phyloP scores from a whole-genome alignment of 768 basidiomycete species.

The Albatrellus ellisii region DNA sequence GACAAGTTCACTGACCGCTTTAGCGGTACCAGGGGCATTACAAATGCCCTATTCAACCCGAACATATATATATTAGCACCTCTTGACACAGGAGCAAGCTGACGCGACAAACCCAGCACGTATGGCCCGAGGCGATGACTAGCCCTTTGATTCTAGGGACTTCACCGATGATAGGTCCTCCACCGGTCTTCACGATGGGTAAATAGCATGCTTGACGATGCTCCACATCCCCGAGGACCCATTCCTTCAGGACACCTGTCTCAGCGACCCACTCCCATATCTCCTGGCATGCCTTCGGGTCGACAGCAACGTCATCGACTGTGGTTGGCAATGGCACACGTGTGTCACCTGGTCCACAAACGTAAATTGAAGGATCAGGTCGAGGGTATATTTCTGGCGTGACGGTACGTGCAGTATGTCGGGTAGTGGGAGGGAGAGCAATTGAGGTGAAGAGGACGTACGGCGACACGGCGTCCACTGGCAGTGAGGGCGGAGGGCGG shows the following conservation, averaged over 20 bases:
- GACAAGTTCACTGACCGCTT: slow-evolving; percentile 55
- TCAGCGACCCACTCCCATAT: slow-evolving; percentile 43
- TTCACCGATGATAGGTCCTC: slow-evolving; percentile 64
- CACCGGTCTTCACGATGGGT: slow-evolving; percentile 43
- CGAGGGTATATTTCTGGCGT: slow-evolving; percentile 65
- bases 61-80: neutral
- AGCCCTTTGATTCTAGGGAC: slow-evolving; percentile 43
- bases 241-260: slow-evolving; percentile 27
- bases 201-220: slow-evolving; percentile 66
- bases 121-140: slow-evolving; percentile 66
- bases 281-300: slow-evolving; percentile 38
- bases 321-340: slow-evolving; percentile 47
- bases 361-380: slow-evolving; percentile 56
- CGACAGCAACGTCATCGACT: slow-evolving; percentile 62
- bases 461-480: slow-evolving; percentile 39
- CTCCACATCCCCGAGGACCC: slow-evolving; percentile 39
- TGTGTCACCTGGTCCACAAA: slow-evolving; percentile 67
- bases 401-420: slow-evolving; percentile 11
- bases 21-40: slow-evolving; percentile 77
- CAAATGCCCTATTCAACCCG: slow-evolving; percentile 44
- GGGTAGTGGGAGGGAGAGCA: slow-evolving; percentile 19
- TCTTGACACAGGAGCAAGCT: neutral
- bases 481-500: slow-evolving; percentile 31
- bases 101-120: slow-evolving; percentile 49
- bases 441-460: slow-evolving; percentile 83